A percentile compares a stretch with the other conserved stretches of the same genome.
phyloP scores from a whole-genome alignment of 1,139 yeast species.

The Lodderomyces pseudojiufengensis region DNA sequence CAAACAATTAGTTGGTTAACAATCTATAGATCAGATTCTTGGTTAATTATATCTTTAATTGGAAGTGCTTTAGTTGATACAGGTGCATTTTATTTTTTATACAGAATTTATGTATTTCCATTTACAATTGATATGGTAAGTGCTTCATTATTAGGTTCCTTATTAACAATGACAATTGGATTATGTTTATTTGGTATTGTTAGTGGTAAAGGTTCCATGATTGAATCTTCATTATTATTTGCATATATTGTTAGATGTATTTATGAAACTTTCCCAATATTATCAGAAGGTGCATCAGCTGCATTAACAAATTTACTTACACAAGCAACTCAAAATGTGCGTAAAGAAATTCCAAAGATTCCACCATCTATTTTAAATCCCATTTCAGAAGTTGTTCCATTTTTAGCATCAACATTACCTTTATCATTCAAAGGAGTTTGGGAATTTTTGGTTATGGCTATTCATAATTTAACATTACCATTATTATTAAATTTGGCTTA shows the following conservation, averaged over 20 bases:
- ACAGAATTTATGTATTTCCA: slow-evolving; percentile 76
- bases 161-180: slow-evolving; percentile 70
- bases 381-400: slow-evolving; percentile 41
- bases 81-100: slow-evolving; percentile 70
- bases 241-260: slow-evolving; percentile 91
- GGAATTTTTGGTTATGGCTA: slow-evolving; percentile 65
- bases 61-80: slow-evolving; percentile 76
- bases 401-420: slow-evolving; percentile 52
- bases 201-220: slow-evolving; percentile 79
- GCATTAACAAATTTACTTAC: slow-evolving; percentile 36
- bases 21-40: slow-evolving; percentile 63
- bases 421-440: slow-evolving; percentile 61
- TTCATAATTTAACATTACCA: slow-evolving; percentile 76
- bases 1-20: slow-evolving; percentile 75
- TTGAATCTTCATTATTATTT: slow-evolving; percentile 80
- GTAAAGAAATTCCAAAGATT: slow-evolving; percentile 37
- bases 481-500: slow-evolving; percentile 78
- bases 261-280: slow-evolving; percentile 84
- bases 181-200: slow-evolving; percentile 81
- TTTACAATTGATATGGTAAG: slow-evolving; percentile 68
- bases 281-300: slow-evolving; percentile 51
- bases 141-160: slow-evolving; percentile 82
- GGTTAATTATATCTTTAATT: slow-evolving; percentile 75
- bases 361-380: slow-evolving; percentile 41
- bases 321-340: slow-evolving; percentile 35